Evolutionary conservation across 805 yeast species (phyloP).

Genomic region (Pichia sporocuriosa): DNA sequence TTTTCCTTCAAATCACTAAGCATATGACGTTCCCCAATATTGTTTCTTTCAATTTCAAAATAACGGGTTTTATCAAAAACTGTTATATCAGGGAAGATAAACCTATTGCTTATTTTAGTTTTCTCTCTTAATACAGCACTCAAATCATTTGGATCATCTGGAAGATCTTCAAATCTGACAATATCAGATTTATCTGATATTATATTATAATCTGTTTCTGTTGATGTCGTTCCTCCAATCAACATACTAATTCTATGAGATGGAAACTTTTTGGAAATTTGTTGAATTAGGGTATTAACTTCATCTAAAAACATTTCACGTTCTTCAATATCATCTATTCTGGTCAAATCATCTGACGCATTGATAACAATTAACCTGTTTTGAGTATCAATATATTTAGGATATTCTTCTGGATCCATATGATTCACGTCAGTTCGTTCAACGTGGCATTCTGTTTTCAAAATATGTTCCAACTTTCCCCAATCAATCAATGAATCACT

Average conservation of each 20-base stretch:
- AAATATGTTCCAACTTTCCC: conserved; percentile 34
- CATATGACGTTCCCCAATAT: conserved; percentile 29
- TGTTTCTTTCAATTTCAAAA: conserved; percentile 50
- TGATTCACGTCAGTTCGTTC: conserved; percentile 33
- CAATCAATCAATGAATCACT: conserved; percentile 31
- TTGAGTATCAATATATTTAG: conserved; percentile 53
- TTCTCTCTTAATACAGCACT: conserved; percentile 27
- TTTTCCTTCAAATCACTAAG: conserved; percentile 23
- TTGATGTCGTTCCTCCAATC: conserved; percentile 38
- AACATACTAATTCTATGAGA: conserved; percentile 64
- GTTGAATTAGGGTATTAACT: conserved; percentile 37
- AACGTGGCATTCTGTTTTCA: conserved; percentile 48
- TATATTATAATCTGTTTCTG: conserved; percentile 18
- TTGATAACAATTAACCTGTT: conserved; percentile 57
- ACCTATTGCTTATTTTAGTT: conserved; percentile 25
- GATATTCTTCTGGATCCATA: conserved; percentile 38
- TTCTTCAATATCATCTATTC: conserved; percentile 36
- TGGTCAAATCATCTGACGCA: conserved; percentile 41
- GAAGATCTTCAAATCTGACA: conserved; percentile 24
- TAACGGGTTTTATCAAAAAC: conserved; percentile 41
- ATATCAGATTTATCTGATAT: conserved; percentile 11
- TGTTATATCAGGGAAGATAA: conserved; percentile 51
- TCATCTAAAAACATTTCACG: conserved; percentile 16
- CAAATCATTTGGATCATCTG: conserved; percentile 27
- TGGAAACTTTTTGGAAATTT: conserved; percentile 61